These are phyloP conservation scores for Tetrahymena thermophila DNA, from an alignment of 73 alveolate species.

Conservation along the genomic window DNA sequence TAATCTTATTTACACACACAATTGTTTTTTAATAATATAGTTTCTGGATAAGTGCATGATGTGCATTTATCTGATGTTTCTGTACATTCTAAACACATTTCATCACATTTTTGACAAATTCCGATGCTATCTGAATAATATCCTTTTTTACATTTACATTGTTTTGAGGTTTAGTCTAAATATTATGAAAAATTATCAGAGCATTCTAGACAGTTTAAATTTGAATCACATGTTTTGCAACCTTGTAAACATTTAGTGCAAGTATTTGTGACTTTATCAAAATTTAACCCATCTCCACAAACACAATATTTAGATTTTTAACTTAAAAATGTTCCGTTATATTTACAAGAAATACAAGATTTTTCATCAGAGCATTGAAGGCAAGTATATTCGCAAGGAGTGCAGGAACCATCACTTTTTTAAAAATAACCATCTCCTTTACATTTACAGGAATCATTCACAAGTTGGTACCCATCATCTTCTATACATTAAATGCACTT, in stretches of 20 bases:
- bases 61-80: neutral
- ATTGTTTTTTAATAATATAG: neutral
- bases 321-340: neutral
- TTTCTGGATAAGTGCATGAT: neutral
- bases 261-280: neutral
- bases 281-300: neutral
- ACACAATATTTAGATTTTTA: neutral
- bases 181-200: neutral
- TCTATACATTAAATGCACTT: neutral
- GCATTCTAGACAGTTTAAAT: neutral
- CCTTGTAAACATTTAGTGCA: neutral
- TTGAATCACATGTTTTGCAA: neutral
- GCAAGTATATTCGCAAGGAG: neutral
- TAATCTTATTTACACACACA: neutral
- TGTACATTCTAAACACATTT: neutral
- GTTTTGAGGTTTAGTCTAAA: neutral
- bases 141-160: neutral
- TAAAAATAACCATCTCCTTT: neutral
- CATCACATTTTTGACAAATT: neutral
- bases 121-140: neutral
- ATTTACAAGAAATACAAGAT: neutral
- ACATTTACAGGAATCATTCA: neutral
- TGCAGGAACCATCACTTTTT: neutral
- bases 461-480: neutral
- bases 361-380: neutral